Percentiles rank a stretch among this genome's conserved stretches.
phyloP scores from a whole-genome alignment of 2,329 filamentous ascomycete species.

The Purpureocillium lavendulum region DNA sequence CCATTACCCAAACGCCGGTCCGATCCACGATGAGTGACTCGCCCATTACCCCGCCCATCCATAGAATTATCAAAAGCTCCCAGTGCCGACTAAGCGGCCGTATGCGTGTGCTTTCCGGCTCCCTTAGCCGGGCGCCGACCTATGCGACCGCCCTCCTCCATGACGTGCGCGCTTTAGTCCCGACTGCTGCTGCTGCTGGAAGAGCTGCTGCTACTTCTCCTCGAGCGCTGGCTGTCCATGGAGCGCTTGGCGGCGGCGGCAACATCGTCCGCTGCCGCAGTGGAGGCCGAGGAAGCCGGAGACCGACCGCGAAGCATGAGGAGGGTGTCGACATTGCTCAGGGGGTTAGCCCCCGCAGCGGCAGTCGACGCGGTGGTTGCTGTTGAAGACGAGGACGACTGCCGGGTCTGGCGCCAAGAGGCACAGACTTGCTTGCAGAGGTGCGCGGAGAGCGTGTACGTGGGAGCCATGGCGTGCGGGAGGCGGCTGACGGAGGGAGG shows the following conservation, averaged over 20 bases:
- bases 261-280: too few species aligned
- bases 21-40: too few species aligned
- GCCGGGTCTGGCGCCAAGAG: conserved; percentile 46
- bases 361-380: not conserved
- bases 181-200: conserved; percentile 2
- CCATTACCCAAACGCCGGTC: too few species aligned
- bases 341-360: conserved; percentile 1
- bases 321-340: not conserved
- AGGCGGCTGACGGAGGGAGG: not conserved
- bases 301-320: conserved; percentile 6
- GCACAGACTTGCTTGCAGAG: conserved; percentile 52
- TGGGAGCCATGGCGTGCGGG: conserved; percentile 39
- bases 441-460: conserved; percentile 54
- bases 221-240: conserved; percentile 36
- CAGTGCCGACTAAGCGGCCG: too few species aligned
- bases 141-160: too few species aligned
- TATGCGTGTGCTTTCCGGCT: not conserved
- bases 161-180: not conserved
- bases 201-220: conserved; percentile 6
- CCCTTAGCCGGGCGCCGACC: too few species aligned
- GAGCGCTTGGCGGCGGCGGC: conserved; percentile 29
- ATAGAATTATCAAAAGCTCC: too few species aligned
- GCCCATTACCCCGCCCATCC: too few species aligned
- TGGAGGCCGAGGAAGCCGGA: conserved; percentile 17
- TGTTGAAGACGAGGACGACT: conserved; percentile 16